phyloP scores from a whole-genome alignment of 306 rosid genomes.

The Rosa lucieae region DNA sequence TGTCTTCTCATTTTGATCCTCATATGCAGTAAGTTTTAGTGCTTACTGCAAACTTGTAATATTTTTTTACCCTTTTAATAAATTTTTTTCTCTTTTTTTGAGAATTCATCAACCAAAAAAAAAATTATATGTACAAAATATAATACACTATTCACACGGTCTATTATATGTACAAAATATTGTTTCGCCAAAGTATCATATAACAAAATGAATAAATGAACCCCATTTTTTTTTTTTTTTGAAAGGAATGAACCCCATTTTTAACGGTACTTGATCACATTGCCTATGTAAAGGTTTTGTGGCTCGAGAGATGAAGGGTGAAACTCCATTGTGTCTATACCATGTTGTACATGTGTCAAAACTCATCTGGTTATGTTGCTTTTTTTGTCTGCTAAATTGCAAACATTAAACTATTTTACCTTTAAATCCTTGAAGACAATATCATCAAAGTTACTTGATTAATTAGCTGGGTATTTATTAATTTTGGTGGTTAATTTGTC shows the following conservation, averaged over 20 bases:
- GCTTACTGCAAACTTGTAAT: too few relatives aligned
- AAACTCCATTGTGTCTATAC: not conserved
- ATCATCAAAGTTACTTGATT: constrained; percentile 37
- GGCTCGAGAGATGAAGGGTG: not conserved
- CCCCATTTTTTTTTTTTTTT: too few relatives aligned
- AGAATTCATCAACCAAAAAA: too few relatives aligned
- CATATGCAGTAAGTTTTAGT: too few relatives aligned
- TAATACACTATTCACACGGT: not conserved
- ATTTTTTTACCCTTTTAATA: too few relatives aligned
- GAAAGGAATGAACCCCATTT: too few relatives aligned
- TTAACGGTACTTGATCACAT: not conserved
- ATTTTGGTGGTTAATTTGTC: constrained; percentile 15
- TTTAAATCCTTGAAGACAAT: constrained; percentile 43
- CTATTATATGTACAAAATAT: not conserved
- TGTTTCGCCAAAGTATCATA: not conserved
- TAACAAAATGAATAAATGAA: not conserved
- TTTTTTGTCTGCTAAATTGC: constrained; percentile 32
- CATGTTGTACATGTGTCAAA: not conserved
- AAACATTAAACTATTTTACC: constrained; percentile 43
- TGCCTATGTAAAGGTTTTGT: not conserved
- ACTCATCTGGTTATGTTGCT: constrained; percentile 3
- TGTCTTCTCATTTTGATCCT: too few relatives aligned
- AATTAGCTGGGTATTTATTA: constrained; percentile 14
- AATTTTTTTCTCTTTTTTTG: too few relatives aligned
- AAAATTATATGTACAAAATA: too few relatives aligned